Conservation (phyloP, 495 filamentous ascomycete genomes). For the Lepidopterella palustris region DNA sequence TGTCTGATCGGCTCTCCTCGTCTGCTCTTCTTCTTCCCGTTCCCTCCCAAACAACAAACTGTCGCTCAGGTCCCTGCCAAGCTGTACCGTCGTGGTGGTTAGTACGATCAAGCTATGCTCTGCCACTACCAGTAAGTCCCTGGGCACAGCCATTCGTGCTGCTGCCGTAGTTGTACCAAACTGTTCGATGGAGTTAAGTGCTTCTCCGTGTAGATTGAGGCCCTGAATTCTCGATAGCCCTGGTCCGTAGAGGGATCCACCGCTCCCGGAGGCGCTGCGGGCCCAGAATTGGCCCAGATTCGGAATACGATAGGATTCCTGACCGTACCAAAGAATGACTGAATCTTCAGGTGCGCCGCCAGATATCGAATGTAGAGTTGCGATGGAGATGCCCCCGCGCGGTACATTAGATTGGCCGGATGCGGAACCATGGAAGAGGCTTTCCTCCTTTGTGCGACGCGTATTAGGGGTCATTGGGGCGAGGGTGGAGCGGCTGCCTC, state of each 20-base stretch:
- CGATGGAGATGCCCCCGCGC: slow-evolving; percentile 62
- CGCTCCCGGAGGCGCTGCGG: slow-evolving; percentile 23
- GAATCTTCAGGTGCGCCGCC: slow-evolving; percentile 34
- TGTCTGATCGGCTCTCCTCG: slow-evolving; percentile 28
- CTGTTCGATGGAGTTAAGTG: slow-evolving; percentile 30
- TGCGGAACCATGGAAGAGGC: slow-evolving; percentile 45
- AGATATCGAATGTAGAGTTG: slow-evolving; percentile 11
- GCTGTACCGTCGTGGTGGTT: slow-evolving; percentile 10
- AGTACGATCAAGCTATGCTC: slow-evolving; percentile 37
- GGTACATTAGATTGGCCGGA: slow-evolving; percentile 33
- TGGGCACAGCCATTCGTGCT: slow-evolving; percentile 21
- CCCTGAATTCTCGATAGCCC: slow-evolving; percentile 27
- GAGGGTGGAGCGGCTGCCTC: slow-evolving; percentile 44
- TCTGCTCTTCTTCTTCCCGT: slow-evolving; percentile 17
- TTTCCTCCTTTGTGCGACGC: slow-evolving; percentile 52
- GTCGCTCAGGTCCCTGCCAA: slow-evolving; percentile 8
- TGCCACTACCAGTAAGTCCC: slow-evolving; percentile 28
- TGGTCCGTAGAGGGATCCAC: slow-evolving; percentile 29
- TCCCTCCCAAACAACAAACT: slow-evolving; percentile 18
- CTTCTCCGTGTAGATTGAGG: slow-evolving; percentile 27
- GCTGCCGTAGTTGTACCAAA: slow-evolving; percentile 25
- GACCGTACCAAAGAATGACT: slow-evolving; percentile 38
- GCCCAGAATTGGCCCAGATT: slow-evolving; percentile 35
- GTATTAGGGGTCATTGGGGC: slow-evolving; percentile 83
- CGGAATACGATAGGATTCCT: slow-evolving; percentile 34